Conservation (phyloP, 257 asterid species). For the Verbascum thapsus region DNA sequence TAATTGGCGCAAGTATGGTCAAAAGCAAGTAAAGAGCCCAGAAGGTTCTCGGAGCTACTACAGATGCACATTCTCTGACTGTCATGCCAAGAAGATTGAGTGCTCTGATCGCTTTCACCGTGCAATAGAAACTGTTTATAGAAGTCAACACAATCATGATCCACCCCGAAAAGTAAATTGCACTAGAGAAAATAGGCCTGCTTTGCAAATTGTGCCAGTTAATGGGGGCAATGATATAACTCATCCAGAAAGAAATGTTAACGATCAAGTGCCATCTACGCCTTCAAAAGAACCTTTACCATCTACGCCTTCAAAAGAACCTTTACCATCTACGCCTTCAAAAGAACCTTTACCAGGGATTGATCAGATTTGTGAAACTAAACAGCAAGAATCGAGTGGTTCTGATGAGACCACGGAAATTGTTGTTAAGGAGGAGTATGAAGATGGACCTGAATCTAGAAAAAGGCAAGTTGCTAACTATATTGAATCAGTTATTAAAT, state of each 20-base stretch:
- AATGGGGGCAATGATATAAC: conserved; percentile 41
- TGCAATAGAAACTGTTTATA: conserved; percentile 70
- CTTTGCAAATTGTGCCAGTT: conserved; percentile 38
- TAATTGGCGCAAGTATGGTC: conserved; percentile 98
- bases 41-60: conserved; percentile 93
- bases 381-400: conserved; percentile 54
- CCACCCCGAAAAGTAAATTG: conserved; percentile 70
- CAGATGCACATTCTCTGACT: conserved; percentile 83
- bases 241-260: too few species aligned
- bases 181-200: conserved; percentile 46
- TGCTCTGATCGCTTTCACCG: conserved; percentile 60
- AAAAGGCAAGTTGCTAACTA: conserved; percentile 50
- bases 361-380: conserved; percentile 38
- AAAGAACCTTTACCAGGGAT: conserved; percentile 38
- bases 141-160: conserved; percentile 83
- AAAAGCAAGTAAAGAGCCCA: conserved; percentile 95
- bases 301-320: too few species aligned
- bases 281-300: conserved; percentile 53
- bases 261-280: conserved; percentile 46
- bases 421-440: conserved; percentile 47
- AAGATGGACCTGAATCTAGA: conserved; percentile 55
- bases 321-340: too few species aligned
- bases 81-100: conserved; percentile 86
- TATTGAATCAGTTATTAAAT: conserved; percentile 21
- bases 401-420: conserved; percentile 60